These are phyloP conservation scores for Starmera quercuum DNA, from an alignment of 805 yeast species.

Conservation along the genomic window DNA sequence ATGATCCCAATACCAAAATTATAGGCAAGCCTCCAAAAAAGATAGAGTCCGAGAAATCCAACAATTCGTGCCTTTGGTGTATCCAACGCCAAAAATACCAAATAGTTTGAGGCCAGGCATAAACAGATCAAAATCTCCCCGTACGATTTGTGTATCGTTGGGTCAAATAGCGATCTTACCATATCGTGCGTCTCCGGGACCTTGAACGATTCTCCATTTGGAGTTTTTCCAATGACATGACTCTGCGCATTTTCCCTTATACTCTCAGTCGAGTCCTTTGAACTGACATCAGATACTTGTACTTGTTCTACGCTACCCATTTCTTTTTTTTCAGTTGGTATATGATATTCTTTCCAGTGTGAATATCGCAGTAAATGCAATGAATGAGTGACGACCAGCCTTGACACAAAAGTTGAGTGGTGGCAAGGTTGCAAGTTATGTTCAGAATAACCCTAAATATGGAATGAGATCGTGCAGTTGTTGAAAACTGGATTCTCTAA, in stretches of 20 bases:
- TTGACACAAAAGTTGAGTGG: background rate
- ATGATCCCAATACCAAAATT: conserved; percentile 76
- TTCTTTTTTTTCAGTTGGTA: background rate
- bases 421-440: background rate
- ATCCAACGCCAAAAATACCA: conserved; percentile 22
- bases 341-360: background rate
- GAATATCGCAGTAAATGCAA: background rate
- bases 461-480: background rate
- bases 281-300: background rate
- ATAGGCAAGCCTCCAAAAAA: conserved; percentile 70
- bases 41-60: conserved; percentile 45
- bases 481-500: too few relatives aligned
- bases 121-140: conserved; percentile 55
- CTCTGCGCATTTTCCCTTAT: too few relatives aligned
- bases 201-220: conserved; percentile 23
- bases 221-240: conserved; percentile 14
- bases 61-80: conserved; percentile 10
- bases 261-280: background rate
- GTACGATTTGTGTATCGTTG: conserved; percentile 58
- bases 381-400: background rate
- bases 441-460: background rate
- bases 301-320: background rate
- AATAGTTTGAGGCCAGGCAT: conserved; percentile 28
- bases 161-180: conserved; percentile 77
- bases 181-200: conserved; percentile 65